Evolutionary conservation across 2,329 filamentous ascomycete species (phyloP).

Genomic region (Volutella citrinella): DNA sequence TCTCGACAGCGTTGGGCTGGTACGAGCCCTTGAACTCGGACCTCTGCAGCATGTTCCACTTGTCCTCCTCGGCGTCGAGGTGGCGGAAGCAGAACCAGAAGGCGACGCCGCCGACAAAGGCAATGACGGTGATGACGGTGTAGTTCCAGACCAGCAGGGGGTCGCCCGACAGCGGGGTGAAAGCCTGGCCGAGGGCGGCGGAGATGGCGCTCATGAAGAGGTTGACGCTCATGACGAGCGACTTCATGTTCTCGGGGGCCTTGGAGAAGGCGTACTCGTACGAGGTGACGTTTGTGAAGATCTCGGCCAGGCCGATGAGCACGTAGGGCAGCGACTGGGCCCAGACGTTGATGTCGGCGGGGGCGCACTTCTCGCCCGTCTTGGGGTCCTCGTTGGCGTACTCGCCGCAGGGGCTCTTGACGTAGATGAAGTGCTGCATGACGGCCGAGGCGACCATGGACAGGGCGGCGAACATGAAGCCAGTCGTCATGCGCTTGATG

Average conservation of each 20-base stretch:
- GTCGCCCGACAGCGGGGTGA: conserved; percentile 59
- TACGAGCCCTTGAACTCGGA: conserved; percentile 40
- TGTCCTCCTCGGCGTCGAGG: conserved; percentile 67
- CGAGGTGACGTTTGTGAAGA: conserved; percentile 55
- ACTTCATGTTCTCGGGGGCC: conserved; percentile 77
- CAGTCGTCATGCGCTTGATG: conserved; percentile 71
- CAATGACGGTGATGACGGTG: conserved; percentile 57
- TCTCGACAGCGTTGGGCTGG: conserved; percentile 34
- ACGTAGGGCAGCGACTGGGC: conserved; percentile 51
- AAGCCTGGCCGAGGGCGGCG: conserved; percentile 67
- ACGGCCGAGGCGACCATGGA: conserved; percentile 59
- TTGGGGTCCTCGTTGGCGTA: conserved; percentile 38
- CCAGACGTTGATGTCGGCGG: conserved; percentile 64
- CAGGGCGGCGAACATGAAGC: conserved; percentile 63
- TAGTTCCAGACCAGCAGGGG: conserved; percentile 74
- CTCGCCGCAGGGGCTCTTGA: conserved; percentile 57
- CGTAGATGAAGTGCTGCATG: conserved; percentile 63
- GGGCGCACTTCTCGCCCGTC: conserved; percentile 40
- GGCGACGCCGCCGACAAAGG: conserved; percentile 56
- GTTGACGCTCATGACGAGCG: conserved; percentile 67
- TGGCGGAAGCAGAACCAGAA: conserved; percentile 69
- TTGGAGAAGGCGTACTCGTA: conserved; percentile 78
- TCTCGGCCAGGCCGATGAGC: conserved; percentile 50
- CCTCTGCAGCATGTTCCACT: conserved; percentile 59
- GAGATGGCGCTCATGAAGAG: conserved; percentile 70